Evolutionary conservation across 2,329 filamentous ascomycete species (phyloP), one percentile per base, ranked within the genome.

Genomic region (Calycina herbarum): DNA sequence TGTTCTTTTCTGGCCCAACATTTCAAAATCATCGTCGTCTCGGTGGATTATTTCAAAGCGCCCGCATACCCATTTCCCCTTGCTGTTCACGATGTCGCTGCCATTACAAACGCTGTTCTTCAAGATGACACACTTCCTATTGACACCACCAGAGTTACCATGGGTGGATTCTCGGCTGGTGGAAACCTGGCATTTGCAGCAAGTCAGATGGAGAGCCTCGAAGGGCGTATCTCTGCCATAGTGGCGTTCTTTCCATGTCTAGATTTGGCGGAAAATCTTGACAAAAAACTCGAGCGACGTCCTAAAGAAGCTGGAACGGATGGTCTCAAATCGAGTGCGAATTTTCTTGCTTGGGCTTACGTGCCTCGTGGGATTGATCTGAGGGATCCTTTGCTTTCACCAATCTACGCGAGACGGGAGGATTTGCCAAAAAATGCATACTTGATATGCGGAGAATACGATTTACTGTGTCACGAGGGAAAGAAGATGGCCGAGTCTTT

Each of bases 111-210:
- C 24, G 78, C 78, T 11, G 73, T 82, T 3, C 75, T 85, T 8
- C 71, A 73, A 5, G 82, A 85, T 69, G 24, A 68, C 1, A 71
- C 75, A 0, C 76, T 86, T 0, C 81, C 80, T 2, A 78, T 85
- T 66, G 81, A 85, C 72, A 64, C 67, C 4, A 38, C 66, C 1
- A 74, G 74, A 51, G 76, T 84, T 11, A 78, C 78, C 0, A 67
- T 85, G 0, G 78, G 75, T 1, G 83, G 83, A 17, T 85, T 81
- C 73, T 82, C 79, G 20, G 82, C 83, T 0, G 83, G 84, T 20
- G 83, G 79, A 1, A 84, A 82, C 70, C 75, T 85, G 48, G 48
- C 48, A 8, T 75, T 85, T 0, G 73, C 77, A 1, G 78, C 77
- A 0, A 70, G 77, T 13, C 81, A 83, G 68, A 70, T 79, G 10